Evolutionary conservation across 179 eudicot species (phyloP).

Genomic region (Sideroxylon spinosum): DNA sequence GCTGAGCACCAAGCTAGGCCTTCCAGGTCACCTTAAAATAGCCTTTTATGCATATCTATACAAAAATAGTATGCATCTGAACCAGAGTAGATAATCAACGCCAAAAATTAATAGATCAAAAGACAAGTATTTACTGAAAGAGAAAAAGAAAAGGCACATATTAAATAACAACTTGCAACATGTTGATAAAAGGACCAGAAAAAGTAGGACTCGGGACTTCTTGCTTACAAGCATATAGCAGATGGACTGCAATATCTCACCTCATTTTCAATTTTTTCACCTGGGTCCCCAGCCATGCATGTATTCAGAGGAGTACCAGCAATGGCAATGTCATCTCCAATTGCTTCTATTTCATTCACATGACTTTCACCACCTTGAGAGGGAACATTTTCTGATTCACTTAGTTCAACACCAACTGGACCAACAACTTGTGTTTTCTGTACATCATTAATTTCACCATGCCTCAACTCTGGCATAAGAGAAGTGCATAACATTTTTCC

Average conservation of each 20-base stretch:
- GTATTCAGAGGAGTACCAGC: constrained; percentile 36
- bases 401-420: constrained; percentile 26
- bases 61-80: not conserved
- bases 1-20: not conserved
- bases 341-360: constrained; percentile 31
- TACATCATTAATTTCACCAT: constrained; percentile 22
- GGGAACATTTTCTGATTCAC: constrained; percentile 23
- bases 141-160: not conserved
- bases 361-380: constrained; percentile 38
- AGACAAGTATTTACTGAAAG: no score
- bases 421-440: constrained; percentile 26
- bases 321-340: constrained; percentile 21
- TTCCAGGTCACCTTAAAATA: no score
- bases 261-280: constrained; percentile 32
- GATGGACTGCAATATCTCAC: constrained; percentile 29
- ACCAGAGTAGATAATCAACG: not conserved
- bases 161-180: not conserved
- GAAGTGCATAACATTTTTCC: constrained; percentile 34
- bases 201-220: not conserved
- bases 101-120: no score
- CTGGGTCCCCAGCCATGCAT: constrained; percentile 24
- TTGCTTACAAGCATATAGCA: not conserved
- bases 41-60: not conserved
- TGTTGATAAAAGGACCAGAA: not conserved
- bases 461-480: constrained; percentile 28